These are phyloP conservation scores for Aeschynomene evenia DNA, from an alignment of 306 rosid species.

Conservation along the genomic window DNA sequence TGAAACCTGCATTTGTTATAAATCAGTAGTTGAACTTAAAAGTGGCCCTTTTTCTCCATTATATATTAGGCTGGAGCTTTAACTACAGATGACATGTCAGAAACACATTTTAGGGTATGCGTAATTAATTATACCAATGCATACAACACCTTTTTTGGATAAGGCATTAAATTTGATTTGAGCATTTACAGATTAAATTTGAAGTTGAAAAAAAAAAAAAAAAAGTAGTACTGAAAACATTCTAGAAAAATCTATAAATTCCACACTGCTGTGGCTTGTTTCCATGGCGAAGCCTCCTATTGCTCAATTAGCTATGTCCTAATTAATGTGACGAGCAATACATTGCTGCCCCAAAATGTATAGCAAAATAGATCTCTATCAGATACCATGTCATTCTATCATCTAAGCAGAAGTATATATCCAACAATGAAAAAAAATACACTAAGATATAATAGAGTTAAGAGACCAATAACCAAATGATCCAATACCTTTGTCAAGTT, in stretches of 20 bases:
- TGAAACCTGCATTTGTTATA: constrained; percentile 62
- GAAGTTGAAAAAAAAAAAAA: background rate
- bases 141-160: background rate
- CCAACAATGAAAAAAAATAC: constrained; percentile 7
- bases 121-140: constrained; percentile 3
- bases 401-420: constrained; percentile 6
- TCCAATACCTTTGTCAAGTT: constrained; percentile 44
- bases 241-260: background rate
- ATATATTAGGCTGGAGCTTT: constrained; percentile 11
- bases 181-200: background rate
- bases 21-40: constrained; percentile 28
- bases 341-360: constrained; percentile 8
- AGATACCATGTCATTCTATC: background rate
- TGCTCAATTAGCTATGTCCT: constrained; percentile 15
- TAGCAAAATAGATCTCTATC: constrained; percentile 26
- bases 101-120: constrained; percentile 5
- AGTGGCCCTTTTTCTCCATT: constrained; percentile 13
- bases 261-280: constrained; percentile 8
- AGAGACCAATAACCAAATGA: constrained; percentile 24
- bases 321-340: background rate
- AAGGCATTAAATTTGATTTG: constrained; percentile 10
- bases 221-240: constrained; percentile 4
- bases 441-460: constrained; percentile 27
- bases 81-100: constrained; percentile 4
- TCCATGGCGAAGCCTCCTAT: constrained; percentile 6